These are phyloP conservation scores for Candida manassasensis DNA, from an alignment of 805 yeast genomes.

Conservation along the genomic window DNA sequence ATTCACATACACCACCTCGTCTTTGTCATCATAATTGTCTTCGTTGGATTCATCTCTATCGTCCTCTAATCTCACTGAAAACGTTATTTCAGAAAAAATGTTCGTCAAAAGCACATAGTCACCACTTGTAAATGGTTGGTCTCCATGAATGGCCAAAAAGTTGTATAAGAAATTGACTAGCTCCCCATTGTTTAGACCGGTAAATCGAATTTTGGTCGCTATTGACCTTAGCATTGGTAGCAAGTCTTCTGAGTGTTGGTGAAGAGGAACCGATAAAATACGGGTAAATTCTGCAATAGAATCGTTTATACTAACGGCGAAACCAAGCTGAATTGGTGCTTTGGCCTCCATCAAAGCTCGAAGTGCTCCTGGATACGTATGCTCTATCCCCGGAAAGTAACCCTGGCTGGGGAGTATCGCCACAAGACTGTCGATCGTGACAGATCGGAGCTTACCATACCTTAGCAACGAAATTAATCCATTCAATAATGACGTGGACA, in stretches of 20 bases:
- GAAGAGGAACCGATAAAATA: background rate
- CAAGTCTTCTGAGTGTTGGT: background rate
- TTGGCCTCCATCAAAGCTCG: background rate
- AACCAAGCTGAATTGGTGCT: background rate
- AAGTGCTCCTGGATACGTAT: slow-evolving; percentile 1
- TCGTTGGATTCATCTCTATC: slow-evolving; percentile 20
- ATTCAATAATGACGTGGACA: slow-evolving; percentile 1
- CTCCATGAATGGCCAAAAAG: slow-evolving; percentile 14
- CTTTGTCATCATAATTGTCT: slow-evolving; percentile 13
- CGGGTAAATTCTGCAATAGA: background rate
- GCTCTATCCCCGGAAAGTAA: slow-evolving; percentile 2
- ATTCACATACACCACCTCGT: slow-evolving; percentile 10
- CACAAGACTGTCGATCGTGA: background rate
- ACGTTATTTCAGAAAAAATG: slow-evolving; percentile 12
- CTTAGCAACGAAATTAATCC: background rate
- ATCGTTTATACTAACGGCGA: slow-evolving; percentile 2
- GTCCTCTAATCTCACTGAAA: slow-evolving; percentile 13
- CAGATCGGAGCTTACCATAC: background rate
- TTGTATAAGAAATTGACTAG: slow-evolving; percentile 14
- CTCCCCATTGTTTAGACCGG: slow-evolving; percentile 2
- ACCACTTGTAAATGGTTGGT: slow-evolving; percentile 8
- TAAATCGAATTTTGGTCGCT: background rate
- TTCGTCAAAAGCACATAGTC: slow-evolving; percentile 18
- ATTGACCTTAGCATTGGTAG: background rate
- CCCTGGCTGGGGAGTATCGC: background rate